A percentile compares a stretch with the other conserved stretches of the same genome.
These are phyloP conservation scores for Acacia confusa DNA, from an alignment of 306 rosid genomes.

Conservation along the genomic window DNA sequence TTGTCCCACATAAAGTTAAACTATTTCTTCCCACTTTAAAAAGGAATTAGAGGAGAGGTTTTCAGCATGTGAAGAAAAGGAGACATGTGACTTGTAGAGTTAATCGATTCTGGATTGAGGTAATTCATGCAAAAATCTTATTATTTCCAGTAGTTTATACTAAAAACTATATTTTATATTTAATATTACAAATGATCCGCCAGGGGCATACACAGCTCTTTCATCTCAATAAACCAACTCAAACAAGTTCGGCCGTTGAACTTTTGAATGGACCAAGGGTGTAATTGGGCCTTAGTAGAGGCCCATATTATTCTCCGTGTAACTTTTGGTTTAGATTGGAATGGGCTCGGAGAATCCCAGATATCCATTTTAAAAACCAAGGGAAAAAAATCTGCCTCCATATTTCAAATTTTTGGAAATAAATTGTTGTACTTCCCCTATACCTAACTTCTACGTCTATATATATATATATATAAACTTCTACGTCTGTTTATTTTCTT, in stretches of 20 bases:
- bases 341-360: background rate
- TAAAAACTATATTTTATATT: too few relatives aligned
- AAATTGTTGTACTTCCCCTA: too few relatives aligned
- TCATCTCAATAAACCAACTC: background rate
- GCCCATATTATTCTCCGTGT: background rate
- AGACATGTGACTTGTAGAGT: background rate
- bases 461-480: too few relatives aligned
- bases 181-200: background rate
- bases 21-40: too few relatives aligned
- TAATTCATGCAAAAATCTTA: background rate
- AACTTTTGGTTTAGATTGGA: background rate
- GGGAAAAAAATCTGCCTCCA: too few relatives aligned
- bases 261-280: background rate
- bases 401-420: too few relatives aligned
- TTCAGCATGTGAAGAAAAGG: background rate
- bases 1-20: too few relatives aligned
- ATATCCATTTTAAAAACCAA: background rate
- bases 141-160: too few relatives aligned
- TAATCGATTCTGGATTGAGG: background rate
- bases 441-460: too few relatives aligned
- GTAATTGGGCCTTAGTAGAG: background rate
- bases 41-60: background rate
- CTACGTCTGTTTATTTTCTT: too few relatives aligned
- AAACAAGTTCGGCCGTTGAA: background rate
- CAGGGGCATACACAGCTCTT: background rate